Evolutionary conservation across 1,284 basidiomycete species (phyloP).

Genomic region (Cutaneotrichosporon sp.): DNA sequence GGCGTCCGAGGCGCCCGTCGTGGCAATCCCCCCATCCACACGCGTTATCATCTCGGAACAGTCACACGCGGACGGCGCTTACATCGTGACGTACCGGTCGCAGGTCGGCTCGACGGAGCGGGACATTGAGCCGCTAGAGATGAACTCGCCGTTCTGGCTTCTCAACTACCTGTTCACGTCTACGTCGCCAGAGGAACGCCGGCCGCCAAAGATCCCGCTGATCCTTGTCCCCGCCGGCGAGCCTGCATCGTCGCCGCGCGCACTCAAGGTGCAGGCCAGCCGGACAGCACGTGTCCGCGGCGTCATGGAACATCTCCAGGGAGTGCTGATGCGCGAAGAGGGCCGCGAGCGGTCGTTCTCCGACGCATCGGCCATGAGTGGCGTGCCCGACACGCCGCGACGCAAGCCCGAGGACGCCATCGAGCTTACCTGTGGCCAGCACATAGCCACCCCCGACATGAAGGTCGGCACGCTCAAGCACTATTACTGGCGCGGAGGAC

Average conservation of each 20-base stretch:
- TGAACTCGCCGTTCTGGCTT: constrained; percentile 77
- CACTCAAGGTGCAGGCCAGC: constrained; percentile 19
- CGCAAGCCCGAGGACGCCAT: constrained; percentile 64
- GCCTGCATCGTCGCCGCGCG: constrained; percentile 9
- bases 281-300: constrained; percentile 20
- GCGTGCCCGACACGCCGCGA: constrained; percentile 1
- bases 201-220: constrained; percentile 71
- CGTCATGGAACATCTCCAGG: constrained; percentile 15
- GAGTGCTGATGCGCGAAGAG: constrained; percentile 4
- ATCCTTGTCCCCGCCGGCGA: constrained; percentile 65
- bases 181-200: constrained; percentile 54
- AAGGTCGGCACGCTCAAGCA: constrained; percentile 82
- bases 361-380: constrained; percentile 11
- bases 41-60: constrained; percentile 78
- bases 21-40: constrained; percentile 61
- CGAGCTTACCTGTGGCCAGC: constrained; percentile 82
- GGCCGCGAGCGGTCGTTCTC: constrained; percentile 9
- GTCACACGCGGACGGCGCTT: constrained; percentile 62
- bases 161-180: constrained; percentile 70
- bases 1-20: constrained; percentile 64
- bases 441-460: constrained; percentile 72
- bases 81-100: constrained; percentile 72
- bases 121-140: constrained; percentile 68
- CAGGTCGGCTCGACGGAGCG: constrained; percentile 59
- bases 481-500: constrained; percentile 73